phyloP scores from a whole-genome alignment of 495 filamentous ascomycete genomes.

The Penicillium coffeae region DNA sequence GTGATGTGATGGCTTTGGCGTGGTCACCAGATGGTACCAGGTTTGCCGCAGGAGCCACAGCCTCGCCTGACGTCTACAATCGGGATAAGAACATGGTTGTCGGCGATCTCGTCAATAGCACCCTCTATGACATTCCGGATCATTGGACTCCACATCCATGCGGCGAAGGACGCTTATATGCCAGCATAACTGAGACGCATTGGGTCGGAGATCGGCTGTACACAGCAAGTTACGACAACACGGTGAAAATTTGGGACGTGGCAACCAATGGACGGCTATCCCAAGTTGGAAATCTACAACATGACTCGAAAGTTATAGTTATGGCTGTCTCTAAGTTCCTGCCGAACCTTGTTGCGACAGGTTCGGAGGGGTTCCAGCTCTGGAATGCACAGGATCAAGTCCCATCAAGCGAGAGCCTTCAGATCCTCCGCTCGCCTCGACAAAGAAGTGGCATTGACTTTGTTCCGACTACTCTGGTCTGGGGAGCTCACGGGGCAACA shows the following conservation, averaged over 20 bases:
- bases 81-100: slow-evolving; percentile 71
- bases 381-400: slow-evolving; percentile 16
- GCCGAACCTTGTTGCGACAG: slow-evolving; percentile 49
- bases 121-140: slow-evolving; percentile 62
- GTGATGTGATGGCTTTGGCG: slow-evolving; percentile 44
- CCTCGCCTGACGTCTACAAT: slow-evolving; percentile 78
- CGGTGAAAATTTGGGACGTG: slow-evolving; percentile 71
- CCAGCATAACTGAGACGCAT: slow-evolving; percentile 70
- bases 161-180: slow-evolving; percentile 65
- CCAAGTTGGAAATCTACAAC: slow-evolving; percentile 52
- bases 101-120: slow-evolving; percentile 55
- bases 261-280: slow-evolving; percentile 19
- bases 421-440: slow-evolving; percentile 13
- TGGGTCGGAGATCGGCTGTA: slow-evolving; percentile 66
- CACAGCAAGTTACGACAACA: slow-evolving; percentile 77
- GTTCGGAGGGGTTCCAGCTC: slow-evolving; percentile 26
- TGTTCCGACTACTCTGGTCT: slow-evolving; percentile 66
- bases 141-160: slow-evolving; percentile 60
- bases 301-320: slow-evolving; percentile 67
- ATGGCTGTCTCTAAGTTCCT: slow-evolving; percentile 54
- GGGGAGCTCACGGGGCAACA: slow-evolving; percentile 53
- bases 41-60: slow-evolving; percentile 62
- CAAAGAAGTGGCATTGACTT: slow-evolving; percentile 51
- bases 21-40: slow-evolving; percentile 48
- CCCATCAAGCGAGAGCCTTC: background rate